Evolutionary conservation across 2,329 filamentous ascomycete genomes (phyloP), one percentile per base, ranked within the genome.

Genomic region (Xylaria multiplex): DNA sequence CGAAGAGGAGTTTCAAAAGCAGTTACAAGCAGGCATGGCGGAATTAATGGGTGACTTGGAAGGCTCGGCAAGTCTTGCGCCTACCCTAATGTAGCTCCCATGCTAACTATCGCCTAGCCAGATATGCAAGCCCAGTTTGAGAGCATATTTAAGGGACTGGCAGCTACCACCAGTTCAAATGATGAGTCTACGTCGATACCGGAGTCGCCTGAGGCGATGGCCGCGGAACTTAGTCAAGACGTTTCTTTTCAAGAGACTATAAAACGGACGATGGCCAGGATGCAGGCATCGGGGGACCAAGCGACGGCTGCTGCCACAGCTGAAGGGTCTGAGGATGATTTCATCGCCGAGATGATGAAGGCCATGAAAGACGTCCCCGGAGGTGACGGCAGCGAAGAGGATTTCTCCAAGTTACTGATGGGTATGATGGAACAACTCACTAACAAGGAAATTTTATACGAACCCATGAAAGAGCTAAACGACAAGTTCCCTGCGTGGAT

Each of bases 381-480:
- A 6, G 83, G 83, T 2, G 83, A 82, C 40, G 84, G 82, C 14
- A 83, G 82, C 66, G 93, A 97, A 63, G 93, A 96, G 73, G 93
- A 97, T 72, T 92, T 98, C 74, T 93, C 93, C 64, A 95, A 97
- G 81, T 93, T 98, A 89, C 87, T 99, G 66, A 88, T 97, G 85
- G 92, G 92, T 60, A 97, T 98, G 93, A 98, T 99, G 95, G 93
- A 98, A 81, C 94, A 99, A 79, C 85, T 99, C 69, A 98, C 96
- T 3, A 97, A 97, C 79, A 98, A 97, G 83, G 96, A 98, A 72
- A 97, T 99, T 69, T 81, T 99, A 57, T 98, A 98, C 77, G 95
- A 99, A 81, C 96, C 96, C 2, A 97, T 99, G 93, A 97, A 97
- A 82, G 96, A 99, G 80, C 83, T 99, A 54, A 83, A 97, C 78